Evolutionary conservation across 2,329 filamentous ascomycete genomes (phyloP).

Genomic region (Hypocreales sp.): DNA sequence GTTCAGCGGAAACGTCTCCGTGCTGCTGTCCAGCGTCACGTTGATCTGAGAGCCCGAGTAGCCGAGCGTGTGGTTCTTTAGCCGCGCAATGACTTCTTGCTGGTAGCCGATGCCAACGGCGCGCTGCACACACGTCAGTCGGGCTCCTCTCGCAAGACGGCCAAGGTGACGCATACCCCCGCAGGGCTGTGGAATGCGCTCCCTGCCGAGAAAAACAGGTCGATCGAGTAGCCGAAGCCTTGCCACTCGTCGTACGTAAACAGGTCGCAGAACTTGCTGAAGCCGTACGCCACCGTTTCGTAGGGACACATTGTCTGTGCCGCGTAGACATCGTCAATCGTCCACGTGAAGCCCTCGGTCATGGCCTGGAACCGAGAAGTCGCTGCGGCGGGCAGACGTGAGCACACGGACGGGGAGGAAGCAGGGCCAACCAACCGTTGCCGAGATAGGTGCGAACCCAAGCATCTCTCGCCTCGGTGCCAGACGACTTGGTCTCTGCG

Average conservation of each 20-base stretch:
- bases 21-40: conserved; percentile 52
- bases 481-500: conserved; percentile 31
- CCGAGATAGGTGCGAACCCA: conserved; percentile 52
- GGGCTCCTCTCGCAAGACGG: too few relatives aligned
- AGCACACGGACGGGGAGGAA: too few relatives aligned
- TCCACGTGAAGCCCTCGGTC: conserved; percentile 47
- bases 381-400: conserved; percentile 26
- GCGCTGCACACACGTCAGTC: conserved; percentile 19
- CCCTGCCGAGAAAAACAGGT: conserved; percentile 47
- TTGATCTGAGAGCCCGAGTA: conserved; percentile 49
- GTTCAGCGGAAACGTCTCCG: conserved; percentile 55
- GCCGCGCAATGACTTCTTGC: conserved; percentile 55
- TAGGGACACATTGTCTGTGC: conserved; percentile 63
- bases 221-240: conserved; percentile 55
- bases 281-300: conserved; percentile 63
- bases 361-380: conserved; percentile 41
- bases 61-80: conserved; percentile 48
- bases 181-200: conserved; percentile 49
- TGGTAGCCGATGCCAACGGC: conserved; percentile 63
- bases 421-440: conserved; percentile 30
- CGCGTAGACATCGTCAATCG: conserved; percentile 44
- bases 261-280: conserved; percentile 56
- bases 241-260: conserved; percentile 66
- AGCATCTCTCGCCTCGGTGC: conserved; percentile 34
- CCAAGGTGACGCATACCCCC: conserved; percentile 25